Percentiles rank a stretch among this genome's conserved stretches.
These are phyloP conservation scores for Penicillium psychrosexuale DNA, from an alignment of 2,329 filamentous ascomycete species.

Conservation along the genomic window DNA sequence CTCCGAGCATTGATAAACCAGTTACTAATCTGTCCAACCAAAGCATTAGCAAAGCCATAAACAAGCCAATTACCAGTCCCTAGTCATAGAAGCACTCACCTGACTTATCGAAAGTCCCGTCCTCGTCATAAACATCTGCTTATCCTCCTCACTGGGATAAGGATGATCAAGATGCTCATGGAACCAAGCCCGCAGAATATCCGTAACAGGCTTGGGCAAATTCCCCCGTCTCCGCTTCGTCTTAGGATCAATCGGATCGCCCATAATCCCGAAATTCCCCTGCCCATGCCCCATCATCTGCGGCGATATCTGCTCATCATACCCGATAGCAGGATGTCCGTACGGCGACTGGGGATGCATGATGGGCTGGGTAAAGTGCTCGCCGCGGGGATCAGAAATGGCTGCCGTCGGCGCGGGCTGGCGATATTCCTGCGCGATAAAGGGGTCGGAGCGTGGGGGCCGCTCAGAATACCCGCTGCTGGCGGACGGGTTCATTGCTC, in stretches of 20 bases:
- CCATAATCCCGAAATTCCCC: constrained; percentile 40
- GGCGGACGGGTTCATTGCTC: constrained; percentile 15
- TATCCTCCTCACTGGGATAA: constrained; percentile 85
- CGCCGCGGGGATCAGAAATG: constrained; percentile 23
- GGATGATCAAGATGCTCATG: constrained; percentile 72
- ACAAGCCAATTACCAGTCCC: neutral
- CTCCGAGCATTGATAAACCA: constrained; percentile 54
- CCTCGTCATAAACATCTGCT: constrained; percentile 72
- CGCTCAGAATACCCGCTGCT: constrained; percentile 27
- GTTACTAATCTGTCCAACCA: constrained; percentile 47
- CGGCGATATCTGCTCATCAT: constrained; percentile 35
- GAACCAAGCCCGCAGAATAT: constrained; percentile 78
- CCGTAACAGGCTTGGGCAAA: constrained; percentile 84
- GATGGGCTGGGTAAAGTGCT: constrained; percentile 23
- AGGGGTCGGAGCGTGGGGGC: constrained; percentile 28
- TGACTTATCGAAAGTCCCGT: constrained; percentile 74
- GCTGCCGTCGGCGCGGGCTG: constrained; percentile 15
- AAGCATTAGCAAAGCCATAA: constrained; percentile 1
- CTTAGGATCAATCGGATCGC: constrained; percentile 38
- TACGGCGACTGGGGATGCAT: constrained; percentile 31
- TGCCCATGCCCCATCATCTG: constrained; percentile 30
- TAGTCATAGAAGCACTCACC: constrained; percentile 29
- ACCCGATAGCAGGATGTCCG: constrained; percentile 28
- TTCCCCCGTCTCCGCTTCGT: constrained; percentile 69
- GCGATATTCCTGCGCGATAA: constrained; percentile 26